Conservation (phyloP, 371 early-diverging fungal genomes). For the Smittium mucronatum region DNA sequence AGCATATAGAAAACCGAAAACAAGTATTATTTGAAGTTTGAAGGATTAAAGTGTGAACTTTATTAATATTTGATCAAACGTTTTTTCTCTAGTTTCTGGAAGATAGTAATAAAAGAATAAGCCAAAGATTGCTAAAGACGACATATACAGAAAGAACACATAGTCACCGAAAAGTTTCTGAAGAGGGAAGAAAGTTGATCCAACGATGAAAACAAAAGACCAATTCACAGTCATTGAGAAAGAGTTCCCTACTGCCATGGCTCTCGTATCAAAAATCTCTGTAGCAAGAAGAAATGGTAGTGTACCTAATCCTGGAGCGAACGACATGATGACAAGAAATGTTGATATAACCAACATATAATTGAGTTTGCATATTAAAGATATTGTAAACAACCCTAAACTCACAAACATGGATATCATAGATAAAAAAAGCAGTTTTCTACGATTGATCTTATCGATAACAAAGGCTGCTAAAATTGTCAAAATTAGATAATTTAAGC, state of each 20-base stretch:
- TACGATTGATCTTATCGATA: constrained; percentile 74
- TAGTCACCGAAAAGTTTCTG: constrained; percentile 47
- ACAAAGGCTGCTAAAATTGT: constrained; percentile 54
- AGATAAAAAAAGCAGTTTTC: constrained; percentile 58
- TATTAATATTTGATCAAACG: neutral
- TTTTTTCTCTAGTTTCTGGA: constrained; percentile 52
- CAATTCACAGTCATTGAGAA: constrained; percentile 58
- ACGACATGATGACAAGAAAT: constrained; percentile 66
- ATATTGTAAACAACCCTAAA: constrained; percentile 43
- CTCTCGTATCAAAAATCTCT: constrained; percentile 66
- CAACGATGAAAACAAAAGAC: constrained; percentile 55
- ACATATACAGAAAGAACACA: constrained; percentile 62
- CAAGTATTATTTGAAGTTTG: no score
- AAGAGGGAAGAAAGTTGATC: constrained; percentile 45
- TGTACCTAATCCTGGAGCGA: constrained; percentile 80
- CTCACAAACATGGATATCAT: constrained; percentile 45
- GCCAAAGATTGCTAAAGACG: constrained; percentile 32
- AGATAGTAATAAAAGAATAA: constrained; percentile 42
- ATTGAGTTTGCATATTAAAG: constrained; percentile 39
- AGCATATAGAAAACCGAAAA: no score
- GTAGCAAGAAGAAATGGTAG: constrained; percentile 77
- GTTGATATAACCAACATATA: constrained; percentile 47
- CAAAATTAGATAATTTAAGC: constrained; percentile 59
- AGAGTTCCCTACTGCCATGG: constrained; percentile 54
- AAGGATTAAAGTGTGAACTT: constrained; percentile 1